Evolutionary conservation across 371 early-diverging fungal genomes (phyloP).

Genomic region (Mucor sp.): DNA sequence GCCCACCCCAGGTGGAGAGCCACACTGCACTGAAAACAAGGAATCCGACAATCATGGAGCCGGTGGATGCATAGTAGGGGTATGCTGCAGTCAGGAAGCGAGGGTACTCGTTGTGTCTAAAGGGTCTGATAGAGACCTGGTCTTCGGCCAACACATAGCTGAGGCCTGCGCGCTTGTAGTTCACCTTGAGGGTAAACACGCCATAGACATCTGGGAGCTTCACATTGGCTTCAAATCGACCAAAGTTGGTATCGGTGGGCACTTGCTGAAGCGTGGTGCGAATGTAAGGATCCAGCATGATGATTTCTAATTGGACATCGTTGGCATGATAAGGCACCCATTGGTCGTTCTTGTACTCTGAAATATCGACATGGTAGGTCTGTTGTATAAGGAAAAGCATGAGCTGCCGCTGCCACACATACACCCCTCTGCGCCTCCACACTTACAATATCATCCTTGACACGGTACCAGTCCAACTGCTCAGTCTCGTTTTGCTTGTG

Average conservation of each 20-base stretch:
- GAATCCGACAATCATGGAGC: conserved; percentile 84
- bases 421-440: conserved; percentile 37
- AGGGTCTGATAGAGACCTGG: conserved; percentile 86
- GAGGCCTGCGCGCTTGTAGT: conserved; percentile 85
- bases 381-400: conserved; percentile 20
- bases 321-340: conserved; percentile 83
- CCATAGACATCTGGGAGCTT: conserved; percentile 94
- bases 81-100: conserved; percentile 89
- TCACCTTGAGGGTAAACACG: conserved; percentile 92
- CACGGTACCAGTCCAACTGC: conserved; percentile 78
- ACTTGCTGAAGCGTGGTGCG: conserved; percentile 74
- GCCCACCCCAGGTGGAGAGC: conserved; percentile 59
- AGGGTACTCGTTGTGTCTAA: conserved; percentile 93
- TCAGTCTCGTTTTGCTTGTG: conserved; percentile 69
- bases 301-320: conserved; percentile 87
- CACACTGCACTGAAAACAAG: conserved; percentile 80
- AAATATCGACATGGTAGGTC: conserved; percentile 79
- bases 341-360: conserved; percentile 72
- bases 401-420: conserved; percentile 17
- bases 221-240: conserved; percentile 60
- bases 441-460: conserved; percentile 87
- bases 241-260: conserved; percentile 24
- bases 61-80: conserved; percentile 92
- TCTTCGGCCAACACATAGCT: conserved; percentile 74
- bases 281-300: conserved; percentile 97